Conservation (phyloP, 2,329 filamentous ascomycete genomes). For the Blastomyces gilchristii region DNA sequence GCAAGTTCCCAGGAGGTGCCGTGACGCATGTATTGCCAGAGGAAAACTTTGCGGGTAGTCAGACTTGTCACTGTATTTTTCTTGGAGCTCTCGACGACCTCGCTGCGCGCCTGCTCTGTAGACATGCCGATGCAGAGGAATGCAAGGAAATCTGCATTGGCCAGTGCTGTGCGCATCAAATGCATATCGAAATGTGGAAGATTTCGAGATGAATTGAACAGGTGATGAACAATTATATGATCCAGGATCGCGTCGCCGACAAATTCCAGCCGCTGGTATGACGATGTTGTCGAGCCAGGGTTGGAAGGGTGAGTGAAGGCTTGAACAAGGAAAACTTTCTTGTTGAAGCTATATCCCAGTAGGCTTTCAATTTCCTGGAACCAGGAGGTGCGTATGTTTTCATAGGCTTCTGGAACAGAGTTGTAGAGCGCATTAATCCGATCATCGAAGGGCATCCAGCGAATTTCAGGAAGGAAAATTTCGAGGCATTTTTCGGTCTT, state of each 20-base stretch:
- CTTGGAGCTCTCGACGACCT: constrained; percentile 9
- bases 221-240: constrained; percentile 55
- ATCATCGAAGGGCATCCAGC: constrained; percentile 42
- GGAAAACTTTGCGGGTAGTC: constrained; percentile 30
- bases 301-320: constrained; percentile 63
- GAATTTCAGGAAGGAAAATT: constrained; percentile 52
- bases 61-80: constrained; percentile 23
- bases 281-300: constrained; percentile 43
- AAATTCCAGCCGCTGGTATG: constrained; percentile 73
- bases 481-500: constrained; percentile 56
- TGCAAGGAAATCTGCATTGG: constrained; percentile 70
- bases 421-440: constrained; percentile 39
- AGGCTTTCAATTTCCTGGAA: constrained; percentile 48
- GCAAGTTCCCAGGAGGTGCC: constrained; percentile 39
- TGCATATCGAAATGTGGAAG: constrained; percentile 59
- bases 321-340: constrained; percentile 60
- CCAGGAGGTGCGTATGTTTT: constrained; percentile 33
- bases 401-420: constrained; percentile 27
- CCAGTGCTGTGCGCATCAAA: constrained; percentile 60
- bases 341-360: constrained; percentile 60
- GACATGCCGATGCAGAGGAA: constrained; percentile 57
- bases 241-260: constrained; percentile 81
- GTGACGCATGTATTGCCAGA: constrained; percentile 64
- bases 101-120: constrained; percentile 18
- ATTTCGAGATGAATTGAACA: constrained; percentile 43